Conservation (phyloP, 257 asterid genomes). For the Gentiana straminea region DNA sequence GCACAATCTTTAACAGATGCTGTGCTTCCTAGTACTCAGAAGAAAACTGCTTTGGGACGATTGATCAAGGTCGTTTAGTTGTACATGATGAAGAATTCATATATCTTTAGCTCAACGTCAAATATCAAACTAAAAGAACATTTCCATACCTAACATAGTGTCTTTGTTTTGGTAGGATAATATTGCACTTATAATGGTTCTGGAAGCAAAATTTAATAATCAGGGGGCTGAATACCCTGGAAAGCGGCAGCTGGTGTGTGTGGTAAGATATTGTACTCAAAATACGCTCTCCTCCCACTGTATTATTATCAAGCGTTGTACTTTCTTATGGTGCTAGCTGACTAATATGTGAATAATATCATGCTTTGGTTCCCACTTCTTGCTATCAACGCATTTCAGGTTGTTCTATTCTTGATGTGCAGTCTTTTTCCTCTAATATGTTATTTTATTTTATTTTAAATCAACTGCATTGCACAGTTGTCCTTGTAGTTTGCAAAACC, state of each 20-base stretch:
- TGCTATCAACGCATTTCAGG: too few relatives aligned
- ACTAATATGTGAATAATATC: too few relatives aligned
- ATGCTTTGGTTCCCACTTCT: too few relatives aligned
- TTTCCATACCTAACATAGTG: slow-evolving; percentile 6
- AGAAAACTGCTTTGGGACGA: slow-evolving; percentile 66
- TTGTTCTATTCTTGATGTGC: too few relatives aligned
- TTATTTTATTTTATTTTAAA: slow-evolving; percentile 1
- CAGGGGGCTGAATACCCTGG: slow-evolving; percentile 72
- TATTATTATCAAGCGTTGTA: too few relatives aligned
- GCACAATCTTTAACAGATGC: slow-evolving; percentile 94
- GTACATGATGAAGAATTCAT: neutral
- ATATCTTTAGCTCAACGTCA: too few relatives aligned
- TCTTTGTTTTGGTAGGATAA: slow-evolving; percentile 55
- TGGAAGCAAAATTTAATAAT: slow-evolving; percentile 84
- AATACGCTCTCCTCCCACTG: too few relatives aligned
- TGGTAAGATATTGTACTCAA: slow-evolving; percentile 37
- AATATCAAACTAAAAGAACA: neutral
- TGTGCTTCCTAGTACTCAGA: slow-evolving; percentile 67
- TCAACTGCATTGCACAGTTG: neutral
- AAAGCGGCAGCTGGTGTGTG: slow-evolving; percentile 95
- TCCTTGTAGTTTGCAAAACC: too few relatives aligned
- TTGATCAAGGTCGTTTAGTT: slow-evolving; percentile 59
- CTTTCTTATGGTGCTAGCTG: too few relatives aligned
- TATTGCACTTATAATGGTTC: slow-evolving; percentile 81
- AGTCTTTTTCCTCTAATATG: neutral